phyloP scores from a whole-genome alignment of 2,329 filamentous ascomycete species.

The Juglanconis sp. region DNA sequence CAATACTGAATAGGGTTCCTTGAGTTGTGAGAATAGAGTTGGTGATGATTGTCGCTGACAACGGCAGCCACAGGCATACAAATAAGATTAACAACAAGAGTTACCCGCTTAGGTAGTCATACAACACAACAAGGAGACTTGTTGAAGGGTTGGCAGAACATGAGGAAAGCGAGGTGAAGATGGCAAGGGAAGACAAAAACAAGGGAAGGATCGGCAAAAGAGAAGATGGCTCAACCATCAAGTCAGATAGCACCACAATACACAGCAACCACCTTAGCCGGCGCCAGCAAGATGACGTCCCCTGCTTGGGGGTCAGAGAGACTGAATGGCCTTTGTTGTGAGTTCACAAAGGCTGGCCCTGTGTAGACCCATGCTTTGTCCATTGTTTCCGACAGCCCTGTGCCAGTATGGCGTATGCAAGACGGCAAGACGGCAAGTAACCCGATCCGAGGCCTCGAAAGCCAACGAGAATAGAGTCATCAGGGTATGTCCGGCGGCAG shows the following conservation, averaged over 20 bases:
- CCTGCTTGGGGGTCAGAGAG: background rate
- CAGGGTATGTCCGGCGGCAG: conserved; percentile 10
- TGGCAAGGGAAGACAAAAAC: conserved; percentile 6
- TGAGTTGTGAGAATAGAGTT: background rate
- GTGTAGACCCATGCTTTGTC: conserved; percentile 1
- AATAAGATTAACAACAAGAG: conserved; percentile 8
- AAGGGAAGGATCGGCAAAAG: background rate
- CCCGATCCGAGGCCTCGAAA: background rate
- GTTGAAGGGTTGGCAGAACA: background rate
- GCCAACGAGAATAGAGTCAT: conserved; percentile 4
- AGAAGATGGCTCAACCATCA: background rate
- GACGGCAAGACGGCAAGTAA: conserved; percentile 8
- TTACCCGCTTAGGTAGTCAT: background rate
- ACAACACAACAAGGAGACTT: background rate
- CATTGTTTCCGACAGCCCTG: background rate
- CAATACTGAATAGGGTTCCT: background rate
- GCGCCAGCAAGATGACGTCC: conserved; percentile 10
- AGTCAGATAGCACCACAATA: background rate
- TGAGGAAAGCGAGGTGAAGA: background rate
- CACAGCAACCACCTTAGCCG: background rate
- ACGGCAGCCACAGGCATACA: conserved; percentile 2
- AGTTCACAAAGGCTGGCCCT: conserved; percentile 6
- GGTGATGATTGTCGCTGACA: background rate
- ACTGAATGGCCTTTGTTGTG: background rate
- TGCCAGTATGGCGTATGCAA: background rate